These are phyloP conservation scores for Termitomyces sp. DNA, from an alignment of 768 basidiomycete genomes.

Conservation along the genomic window DNA sequence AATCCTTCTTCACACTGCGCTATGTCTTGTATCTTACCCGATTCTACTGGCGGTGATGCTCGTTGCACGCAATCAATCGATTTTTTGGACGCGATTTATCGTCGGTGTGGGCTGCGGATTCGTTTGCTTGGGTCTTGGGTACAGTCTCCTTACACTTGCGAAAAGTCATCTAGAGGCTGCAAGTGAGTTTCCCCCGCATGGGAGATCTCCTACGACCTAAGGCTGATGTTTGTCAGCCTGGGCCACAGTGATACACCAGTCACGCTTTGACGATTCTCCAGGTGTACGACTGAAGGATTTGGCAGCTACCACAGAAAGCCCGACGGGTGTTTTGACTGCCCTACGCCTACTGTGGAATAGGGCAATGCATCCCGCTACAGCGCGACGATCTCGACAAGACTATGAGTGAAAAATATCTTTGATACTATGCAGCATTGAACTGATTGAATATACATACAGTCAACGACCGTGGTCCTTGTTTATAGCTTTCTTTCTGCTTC, in stretches of 20 bases:
- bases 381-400: constrained; percentile 20
- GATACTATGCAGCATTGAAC: not conserved
- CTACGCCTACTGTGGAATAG: constrained; percentile 30
- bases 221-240: constrained; percentile 24
- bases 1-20: constrained; percentile 22
- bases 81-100: constrained; percentile 37
- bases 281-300: constrained; percentile 33
- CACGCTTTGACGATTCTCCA: constrained; percentile 20
- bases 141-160: constrained; percentile 24
- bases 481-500: constrained; percentile 29
- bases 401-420: constrained; percentile 31
- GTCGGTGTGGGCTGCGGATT: constrained; percentile 29
- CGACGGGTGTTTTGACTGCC: constrained; percentile 23
- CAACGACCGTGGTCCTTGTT: constrained; percentile 31
- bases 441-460: constrained; percentile 16
- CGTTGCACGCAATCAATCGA: constrained; percentile 21
- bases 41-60: constrained; percentile 24
- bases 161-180: constrained; percentile 30
- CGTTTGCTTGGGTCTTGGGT: constrained; percentile 25
- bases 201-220: not conserved
- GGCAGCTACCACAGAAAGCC: constrained; percentile 24
- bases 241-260: constrained; percentile 40
- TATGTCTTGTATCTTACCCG: constrained; percentile 30
- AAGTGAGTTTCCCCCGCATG: constrained; percentile 20
- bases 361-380: constrained; percentile 26